These are phyloP conservation scores for Pseudogymnoascus sp. DNA, from an alignment of 2,329 filamentous ascomycete genomes.

Conservation along the genomic window DNA sequence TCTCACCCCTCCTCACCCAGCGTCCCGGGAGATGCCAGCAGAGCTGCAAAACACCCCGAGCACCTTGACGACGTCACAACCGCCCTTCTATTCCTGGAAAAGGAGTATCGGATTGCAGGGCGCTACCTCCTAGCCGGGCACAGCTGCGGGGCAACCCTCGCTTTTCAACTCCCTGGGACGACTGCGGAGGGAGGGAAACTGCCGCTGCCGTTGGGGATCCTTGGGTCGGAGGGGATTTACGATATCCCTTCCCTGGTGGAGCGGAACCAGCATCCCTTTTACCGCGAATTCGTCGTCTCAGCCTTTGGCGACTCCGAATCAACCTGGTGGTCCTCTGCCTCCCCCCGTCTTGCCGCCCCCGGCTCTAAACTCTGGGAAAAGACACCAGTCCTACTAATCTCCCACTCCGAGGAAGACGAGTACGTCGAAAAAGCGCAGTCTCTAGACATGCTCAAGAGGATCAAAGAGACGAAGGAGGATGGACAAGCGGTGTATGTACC, in stretches of 20 bases:
- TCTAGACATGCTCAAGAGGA: conserved; percentile 18
- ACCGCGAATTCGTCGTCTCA: conserved; percentile 46
- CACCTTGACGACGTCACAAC: conserved; percentile 49
- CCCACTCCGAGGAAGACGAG: conserved; percentile 36
- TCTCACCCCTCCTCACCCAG: conserved; percentile 35
- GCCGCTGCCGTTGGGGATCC: conserved; percentile 41
- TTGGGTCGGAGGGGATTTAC: conserved; percentile 59
- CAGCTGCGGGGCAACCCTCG: conserved; percentile 54
- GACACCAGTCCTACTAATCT: conserved; percentile 15
- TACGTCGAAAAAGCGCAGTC: conserved; percentile 21
- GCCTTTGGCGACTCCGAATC: conserved; percentile 49
- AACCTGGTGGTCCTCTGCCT: conserved; percentile 43
- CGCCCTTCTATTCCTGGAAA: conserved; percentile 42
- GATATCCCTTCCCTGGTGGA: conserved; percentile 46
- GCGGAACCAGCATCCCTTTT: conserved; percentile 41
- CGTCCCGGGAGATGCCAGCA: conserved; percentile 26
- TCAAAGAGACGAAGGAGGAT: conserved; percentile 24
- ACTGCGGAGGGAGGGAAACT: conserved; percentile 24
- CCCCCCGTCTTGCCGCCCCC: conserved; percentile 33
- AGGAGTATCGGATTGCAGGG: conserved; percentile 34
- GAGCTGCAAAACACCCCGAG: conserved; percentile 44
- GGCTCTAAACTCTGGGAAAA: conserved; percentile 10
- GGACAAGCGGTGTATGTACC: conserved; percentile 26
- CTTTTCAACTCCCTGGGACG: conserved; percentile 41
- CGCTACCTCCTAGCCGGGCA: conserved; percentile 52